Evolutionary conservation across 306 rosid genomes (phyloP).

Genomic region (Canavalia ensiformis): DNA sequence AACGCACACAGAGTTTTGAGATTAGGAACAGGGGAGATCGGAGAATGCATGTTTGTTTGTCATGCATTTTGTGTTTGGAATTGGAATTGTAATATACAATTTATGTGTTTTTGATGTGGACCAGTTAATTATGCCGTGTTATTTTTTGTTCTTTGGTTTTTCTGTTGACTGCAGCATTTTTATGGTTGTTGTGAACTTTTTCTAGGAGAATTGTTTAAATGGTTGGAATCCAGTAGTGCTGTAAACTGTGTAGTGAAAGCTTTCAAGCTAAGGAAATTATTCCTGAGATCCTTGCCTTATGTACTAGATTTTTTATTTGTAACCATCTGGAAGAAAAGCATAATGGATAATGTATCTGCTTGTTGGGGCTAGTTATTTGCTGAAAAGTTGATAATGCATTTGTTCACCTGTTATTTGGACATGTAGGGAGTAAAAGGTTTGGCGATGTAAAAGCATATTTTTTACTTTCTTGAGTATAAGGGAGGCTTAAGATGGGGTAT

Average conservation of each 20-base stretch:
- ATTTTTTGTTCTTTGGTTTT: too few species aligned
- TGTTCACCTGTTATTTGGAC: not conserved
- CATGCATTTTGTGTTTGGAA: not conserved
- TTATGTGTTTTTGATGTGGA: not conserved
- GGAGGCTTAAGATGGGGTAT: slow-evolving; percentile 7
- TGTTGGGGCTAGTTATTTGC: not conserved
- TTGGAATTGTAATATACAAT: not conserved
- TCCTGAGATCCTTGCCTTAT: not conserved
- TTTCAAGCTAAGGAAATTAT: not conserved
- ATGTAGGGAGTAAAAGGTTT: slow-evolving; percentile 6
- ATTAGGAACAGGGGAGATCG: not conserved
- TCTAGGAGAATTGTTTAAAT: not conserved
- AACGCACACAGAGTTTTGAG: not conserved
- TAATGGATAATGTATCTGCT: not conserved
- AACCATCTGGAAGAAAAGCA: not conserved
- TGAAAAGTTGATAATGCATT: not conserved
- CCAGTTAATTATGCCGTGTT: too few species aligned
- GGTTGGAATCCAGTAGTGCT: not conserved
- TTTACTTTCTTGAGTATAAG: not conserved
- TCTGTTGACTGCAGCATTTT: not conserved
- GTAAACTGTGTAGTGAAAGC: not conserved
- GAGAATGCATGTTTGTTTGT: not conserved
- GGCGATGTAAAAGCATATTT: not conserved
- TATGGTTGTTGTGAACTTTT: slow-evolving; percentile 7
- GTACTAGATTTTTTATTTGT: not conserved